Evolutionary conservation across 352 stramenopile genomes (phyloP), one percentile per base, ranked within the genome.

Genomic region (Globisporangium orthogonon): DNA sequence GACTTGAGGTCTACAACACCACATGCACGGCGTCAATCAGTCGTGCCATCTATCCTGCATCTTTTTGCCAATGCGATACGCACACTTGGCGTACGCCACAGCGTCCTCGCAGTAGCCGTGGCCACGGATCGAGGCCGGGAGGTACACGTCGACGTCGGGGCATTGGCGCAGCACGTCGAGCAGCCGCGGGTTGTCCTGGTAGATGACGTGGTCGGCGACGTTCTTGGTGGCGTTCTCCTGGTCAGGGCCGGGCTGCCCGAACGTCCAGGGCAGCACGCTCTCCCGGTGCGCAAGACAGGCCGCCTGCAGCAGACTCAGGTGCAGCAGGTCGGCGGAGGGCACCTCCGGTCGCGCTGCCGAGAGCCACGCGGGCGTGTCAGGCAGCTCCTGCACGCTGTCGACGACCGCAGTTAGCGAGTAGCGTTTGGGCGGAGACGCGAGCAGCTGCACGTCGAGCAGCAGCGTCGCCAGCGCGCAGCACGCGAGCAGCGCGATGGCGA

Each of bases 51-150:
- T n/a, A n/a, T n/a, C n/a, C n/a, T n/a, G n/a, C n/a, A n/a, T n/a
- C n/a, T n/a, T n/a, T n/a, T n/a, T n/a, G n/a, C n/a, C n/a, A n/a
- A n/a, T n/a, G n/a, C n/a, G n/a, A n/a, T 6, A 62, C 71, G 10
- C 67, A 87, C 74, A 84, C 43, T 86, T 85, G 9, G 76, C 65
- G 54, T 87, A 89, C 5, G 71, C 79, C 18, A 74, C 67, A 3
- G 67, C 70, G 50, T 89, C 79, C 49, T 89, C 79, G 62, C 79
- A 89, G 63, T 89, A 89, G 39, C 79, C 76, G 39, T 82, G 70
- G 15, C 58, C 64, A 9, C 77, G 74, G n/a, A 87, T 62, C n/a
- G 63, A 67, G 10, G 47, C 10, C 1, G 79, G 74, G 30, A 83
- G 50, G 66, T 82, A 89, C 49, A 89, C 69, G 41, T 87, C 78